phyloP scores from a whole-genome alignment of 768 basidiomycete species.

The Brasilioporus rufonigricans region DNA sequence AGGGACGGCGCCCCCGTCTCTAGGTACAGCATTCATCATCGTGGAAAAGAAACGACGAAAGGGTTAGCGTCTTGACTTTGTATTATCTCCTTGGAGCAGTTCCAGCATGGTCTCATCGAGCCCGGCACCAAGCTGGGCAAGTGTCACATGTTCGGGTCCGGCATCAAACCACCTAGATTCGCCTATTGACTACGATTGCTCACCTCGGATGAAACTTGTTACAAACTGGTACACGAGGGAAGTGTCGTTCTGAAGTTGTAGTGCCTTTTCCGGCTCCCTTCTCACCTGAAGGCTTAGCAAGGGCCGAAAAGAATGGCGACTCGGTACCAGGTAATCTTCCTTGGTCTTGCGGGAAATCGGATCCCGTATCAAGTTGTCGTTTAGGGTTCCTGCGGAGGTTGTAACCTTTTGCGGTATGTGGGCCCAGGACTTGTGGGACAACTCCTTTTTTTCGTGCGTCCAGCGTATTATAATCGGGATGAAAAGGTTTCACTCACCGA shows the following conservation, averaged over 20 bases:
- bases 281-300: not conserved
- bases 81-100: not conserved
- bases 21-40: not conserved
- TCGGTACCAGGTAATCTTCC: not conserved
- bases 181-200: not conserved
- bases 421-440: not conserved
- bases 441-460: not conserved
- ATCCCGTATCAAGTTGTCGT: not conserved
- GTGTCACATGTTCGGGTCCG: not conserved
- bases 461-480: not conserved
- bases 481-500: not conserved
- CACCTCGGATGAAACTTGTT: not conserved
- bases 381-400: not conserved
- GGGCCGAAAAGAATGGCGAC: not conserved
- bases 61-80: not conserved
- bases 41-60: constrained; percentile 14
- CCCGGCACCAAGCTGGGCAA: too few species aligned
- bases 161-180: not conserved
- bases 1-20: too few species aligned
- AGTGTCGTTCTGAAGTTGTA: not conserved
- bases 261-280: not conserved
- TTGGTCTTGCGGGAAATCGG: constrained; percentile 1
- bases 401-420: not conserved
- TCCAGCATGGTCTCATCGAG: not conserved
- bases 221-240: not conserved